Percentiles rank a stretch among this genome's conserved stretches.
Evolutionary conservation across 805 yeast species (phyloP).

Genomic region (Wickerhamomyces chambardii): DNA sequence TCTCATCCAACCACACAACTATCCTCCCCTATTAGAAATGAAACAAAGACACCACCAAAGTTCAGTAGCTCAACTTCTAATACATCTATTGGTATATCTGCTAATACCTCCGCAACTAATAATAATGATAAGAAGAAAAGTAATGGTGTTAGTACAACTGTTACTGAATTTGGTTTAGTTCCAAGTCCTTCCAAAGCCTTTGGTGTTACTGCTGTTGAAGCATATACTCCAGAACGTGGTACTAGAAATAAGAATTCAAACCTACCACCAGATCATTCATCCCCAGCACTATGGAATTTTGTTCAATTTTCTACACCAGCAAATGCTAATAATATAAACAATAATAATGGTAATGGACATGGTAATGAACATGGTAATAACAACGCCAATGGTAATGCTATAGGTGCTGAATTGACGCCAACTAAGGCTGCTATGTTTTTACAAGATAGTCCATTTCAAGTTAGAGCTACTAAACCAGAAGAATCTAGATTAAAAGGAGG

Average conservation of each 20-base stretch:
- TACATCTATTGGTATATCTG: constrained; percentile 2
- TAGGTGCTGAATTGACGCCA: not conserved
- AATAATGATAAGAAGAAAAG: not conserved
- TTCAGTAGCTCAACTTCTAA: constrained; percentile 2
- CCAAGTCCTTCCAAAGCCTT: constrained; percentile 32
- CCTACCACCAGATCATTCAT: constrained; percentile 16
- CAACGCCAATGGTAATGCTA: constrained; percentile 1
- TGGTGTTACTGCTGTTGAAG: constrained; percentile 44
- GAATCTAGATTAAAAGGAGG: constrained; percentile 14
- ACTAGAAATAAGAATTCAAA: constrained; percentile 9
- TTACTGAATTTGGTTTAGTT: not conserved
- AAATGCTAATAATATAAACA: not conserved
- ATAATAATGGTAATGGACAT: constrained; percentile 2
- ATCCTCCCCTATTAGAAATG: constrained; percentile 10
- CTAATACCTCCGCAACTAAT: too few species aligned
- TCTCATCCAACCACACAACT: constrained; percentile 3
- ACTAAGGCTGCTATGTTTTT: not conserved
- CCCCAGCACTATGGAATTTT: constrained; percentile 93
- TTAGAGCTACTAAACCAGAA: not conserved
- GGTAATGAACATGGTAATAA: constrained; percentile 14
- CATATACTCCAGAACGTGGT: constrained; percentile 59
- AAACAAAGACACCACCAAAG: constrained; percentile 5
- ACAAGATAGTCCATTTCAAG: not conserved
- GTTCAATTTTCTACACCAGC: constrained; percentile 58
- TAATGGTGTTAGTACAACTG: not conserved